Base-by-base conservation (phyloP, 441 rosid species). In the Arabidopsis lyrata region DNA sequence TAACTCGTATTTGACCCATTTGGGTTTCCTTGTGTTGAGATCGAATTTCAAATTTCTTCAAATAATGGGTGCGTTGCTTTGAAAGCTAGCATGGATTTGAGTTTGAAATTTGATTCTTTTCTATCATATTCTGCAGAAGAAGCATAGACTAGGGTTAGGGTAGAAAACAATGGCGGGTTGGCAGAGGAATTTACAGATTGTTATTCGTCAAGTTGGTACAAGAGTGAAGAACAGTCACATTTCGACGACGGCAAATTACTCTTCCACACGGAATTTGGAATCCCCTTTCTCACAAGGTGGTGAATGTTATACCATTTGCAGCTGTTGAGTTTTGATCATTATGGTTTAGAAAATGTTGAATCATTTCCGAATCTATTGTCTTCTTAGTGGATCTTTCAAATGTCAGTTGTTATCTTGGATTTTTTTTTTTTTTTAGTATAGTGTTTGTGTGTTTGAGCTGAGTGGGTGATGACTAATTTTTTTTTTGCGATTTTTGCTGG, bases 181-280 rank as follows among this genome's bases (percentile, higher is more conserved):
- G 96, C 92, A 83, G 77, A 83, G 87, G 70, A 80, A 84, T 77
- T 74, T 93, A 35, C 95, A 81, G 70, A 68, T 77, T 3, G 74
- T 77, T n/a, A 38, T 88, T 77, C 83, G 82, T 65, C 87, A 78
- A 55, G 80, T 84, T 71, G 86, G 82, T 59, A 85, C 75, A 65
- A 79, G 80, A 54, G 81, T 78, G 68, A 88, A 60, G 69, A 77
- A 68, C 22, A 72, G 31, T 29, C 31, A 29, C 31, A 29, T 29
- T 29, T 29, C 31, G 5, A 29, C 2, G 24, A 22, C 31, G 31
- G 31, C 31, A 29, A 29, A 58, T 48, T 81, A 73, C 53, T 80
- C 84, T 20, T 79, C 71, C 0, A 27, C 77, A 48, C 81, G 84
- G 52, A 78, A 35, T 56, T 48, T 68, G 9, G 78, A 70, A 35